Base-by-base conservation (phyloP, 306 rosid genomes). In the Pterocarpus macrocarpus region DNA sequence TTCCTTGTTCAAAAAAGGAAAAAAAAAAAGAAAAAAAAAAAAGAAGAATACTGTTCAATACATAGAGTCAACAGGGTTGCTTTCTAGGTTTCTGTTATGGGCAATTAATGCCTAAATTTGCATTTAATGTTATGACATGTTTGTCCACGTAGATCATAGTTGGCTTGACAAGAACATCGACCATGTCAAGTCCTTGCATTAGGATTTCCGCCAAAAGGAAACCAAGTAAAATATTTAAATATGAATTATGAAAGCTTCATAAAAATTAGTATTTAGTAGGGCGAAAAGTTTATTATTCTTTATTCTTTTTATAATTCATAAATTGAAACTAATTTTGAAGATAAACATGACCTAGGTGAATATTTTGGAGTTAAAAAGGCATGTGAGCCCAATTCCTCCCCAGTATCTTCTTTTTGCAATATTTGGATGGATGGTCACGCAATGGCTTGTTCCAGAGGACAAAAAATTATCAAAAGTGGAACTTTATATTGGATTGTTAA, bases 391-490 rank as follows among this genome's bases (percentile, higher is more conserved):
- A 52, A 14, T 58, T 79, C 30, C 52, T 55, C 2, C 22, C 15
- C 56, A 22, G 1, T 33, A 50, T 36, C 7, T 38, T 63, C 13
- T 5, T 35, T 50, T 28, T 71, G 35, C 22, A 78, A 69, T 45
- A 17, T 38, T 30, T 67, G 47, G 59, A 55, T 67, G 68, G 36
- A 77, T 22, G 65, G 65, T 55, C 75, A 78, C 22, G 67, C 39
- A 78, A 78, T 55, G 43, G 41, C 14, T 28, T 63, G 4, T 14
- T 44, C 8, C 13, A 8, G 49, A 47, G 8, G 17, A 45, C 50
- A n/a, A 64, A 5, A 77, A 38, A 52, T 7, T n/a, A 78, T 55
- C 75, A 53, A 66, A 78, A 39, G 66, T n/a, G 16, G n/a, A 52
- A 17, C 52, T 34, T 17, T 77, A 36, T 22, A 49, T 33, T 56